These are phyloP conservation scores for Mycena polygramma DNA, from an alignment of 768 basidiomycete species.

Conservation along the genomic window DNA sequence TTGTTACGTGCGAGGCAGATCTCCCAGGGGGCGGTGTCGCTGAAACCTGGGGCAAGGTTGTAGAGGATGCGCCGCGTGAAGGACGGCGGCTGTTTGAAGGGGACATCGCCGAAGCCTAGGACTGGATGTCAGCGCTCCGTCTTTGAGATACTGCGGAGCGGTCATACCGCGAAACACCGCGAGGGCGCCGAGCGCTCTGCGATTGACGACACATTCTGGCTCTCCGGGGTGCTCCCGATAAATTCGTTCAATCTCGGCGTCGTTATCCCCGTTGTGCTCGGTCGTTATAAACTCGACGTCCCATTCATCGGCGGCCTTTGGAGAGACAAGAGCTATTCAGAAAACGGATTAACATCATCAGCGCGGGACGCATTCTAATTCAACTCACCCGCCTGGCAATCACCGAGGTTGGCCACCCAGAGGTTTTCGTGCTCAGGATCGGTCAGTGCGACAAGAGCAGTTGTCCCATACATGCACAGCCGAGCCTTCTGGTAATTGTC, in stretches of 20 bases:
- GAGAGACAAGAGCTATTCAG: conserved; percentile 64
- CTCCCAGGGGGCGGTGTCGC: conserved; percentile 74
- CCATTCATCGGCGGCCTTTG: conserved; percentile 65
- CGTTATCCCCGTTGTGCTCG: conserved; percentile 79
- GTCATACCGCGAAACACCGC: conserved; percentile 82
- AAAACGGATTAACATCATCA: conserved; percentile 21
- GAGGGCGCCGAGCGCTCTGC: conserved; percentile 81
- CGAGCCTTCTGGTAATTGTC: conserved; percentile 74
- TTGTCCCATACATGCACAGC: conserved; percentile 85
- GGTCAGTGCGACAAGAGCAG: conserved; percentile 78
- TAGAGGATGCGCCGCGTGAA: conserved; percentile 77
- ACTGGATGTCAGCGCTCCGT: background rate
- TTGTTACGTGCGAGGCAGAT: conserved; percentile 72
- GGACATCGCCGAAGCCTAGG: conserved; percentile 76
- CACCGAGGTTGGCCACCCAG: conserved; percentile 87
- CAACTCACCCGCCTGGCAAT: conserved; percentile 80
- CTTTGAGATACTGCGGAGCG: conserved; percentile 17
- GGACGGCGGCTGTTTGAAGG: conserved; percentile 79
- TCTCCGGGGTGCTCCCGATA: conserved; percentile 76
- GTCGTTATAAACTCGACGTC: conserved; percentile 70
- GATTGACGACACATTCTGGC: conserved; percentile 73
- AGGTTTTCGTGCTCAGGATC: conserved; percentile 78
- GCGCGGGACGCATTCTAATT: conserved; percentile 11
- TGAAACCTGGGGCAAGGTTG: conserved; percentile 73
- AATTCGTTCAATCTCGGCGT: conserved; percentile 74